Evolutionary conservation across 148 eudicot genomes (phyloP), one percentile per base, ranked within the genome.

Genomic region (Camellia japonica): DNA sequence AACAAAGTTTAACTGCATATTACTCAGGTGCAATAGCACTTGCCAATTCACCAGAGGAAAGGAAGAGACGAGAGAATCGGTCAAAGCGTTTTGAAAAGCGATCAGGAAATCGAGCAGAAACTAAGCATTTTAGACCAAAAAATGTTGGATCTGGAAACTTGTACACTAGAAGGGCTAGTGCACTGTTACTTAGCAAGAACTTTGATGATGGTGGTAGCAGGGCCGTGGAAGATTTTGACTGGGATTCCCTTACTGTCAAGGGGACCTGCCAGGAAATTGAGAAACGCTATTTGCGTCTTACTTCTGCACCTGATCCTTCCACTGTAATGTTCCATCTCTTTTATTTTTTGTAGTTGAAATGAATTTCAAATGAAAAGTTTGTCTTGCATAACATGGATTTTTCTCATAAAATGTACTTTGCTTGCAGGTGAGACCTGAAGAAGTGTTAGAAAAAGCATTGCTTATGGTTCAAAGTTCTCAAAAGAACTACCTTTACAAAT

Each of bases 171-270:
- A 87, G 92, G 86, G 91, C 97, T 73, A 86, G 80, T 79, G 97
- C 94, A 30, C 54, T 90, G 78, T 90, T 80, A 77, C 90, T 87
- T 82, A 90, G 90, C 86, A 93, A 82, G 86, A 86, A 74, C 65
- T 85, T 86, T 68, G 99, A 93, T 82, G 97, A 95, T 74, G 87
- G 85, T 19, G 85, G 84, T 76, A 84, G 90, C 82, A 87, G 91
- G 84, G 97, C 99, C 78, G 99, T 95, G 80, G 99, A 95, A 89
- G 99, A 95, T 87, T 91, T 95, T 79, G 99, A 93, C 67, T 95
- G 97, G 99, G 97, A 92, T 81, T 83, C 99, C 79, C 93, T 95
- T 46, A 93, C 98, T 84, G 93, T 95, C 80, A 95, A 88, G 86
- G 99, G 99, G 61, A 95, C 97, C 78, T 91, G 97, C 89, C 95